These are phyloP conservation scores for Diatrype stigma DNA, from an alignment of 2,329 filamentous ascomycete species.

Conservation along the genomic window DNA sequence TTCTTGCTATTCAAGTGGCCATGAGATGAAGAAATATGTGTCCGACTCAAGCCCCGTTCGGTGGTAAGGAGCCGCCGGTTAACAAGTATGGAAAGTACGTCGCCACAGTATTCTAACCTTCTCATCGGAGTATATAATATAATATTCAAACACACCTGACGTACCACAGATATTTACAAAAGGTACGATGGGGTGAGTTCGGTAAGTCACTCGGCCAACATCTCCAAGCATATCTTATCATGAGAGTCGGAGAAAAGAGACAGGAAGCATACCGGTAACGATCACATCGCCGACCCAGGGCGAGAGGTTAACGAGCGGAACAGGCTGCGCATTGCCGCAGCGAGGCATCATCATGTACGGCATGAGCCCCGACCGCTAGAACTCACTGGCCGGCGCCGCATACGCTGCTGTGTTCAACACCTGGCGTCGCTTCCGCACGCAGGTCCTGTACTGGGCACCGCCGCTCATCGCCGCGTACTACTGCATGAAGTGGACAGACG, in stretches of 20 bases:
- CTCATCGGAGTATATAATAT: too few species aligned
- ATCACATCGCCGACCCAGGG: not conserved
- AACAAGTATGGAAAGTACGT: not conserved
- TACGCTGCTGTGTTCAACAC: slow-evolving; percentile 90
- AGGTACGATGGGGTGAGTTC: not conserved
- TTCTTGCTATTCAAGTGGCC: too few species aligned
- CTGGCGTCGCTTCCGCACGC: slow-evolving; percentile 76
- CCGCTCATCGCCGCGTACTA: slow-evolving; percentile 75
- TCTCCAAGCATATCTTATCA: not conserved
- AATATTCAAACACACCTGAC: too few species aligned
- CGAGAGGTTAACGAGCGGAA: slow-evolving; percentile 1
- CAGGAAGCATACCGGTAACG: not conserved
- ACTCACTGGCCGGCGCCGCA: slow-evolving; percentile 70
- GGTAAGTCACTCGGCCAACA: not conserved
- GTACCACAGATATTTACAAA: not conserved
- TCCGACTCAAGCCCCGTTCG: not conserved
- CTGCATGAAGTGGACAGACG: slow-evolving; percentile 82
- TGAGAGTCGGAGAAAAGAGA: not conserved
- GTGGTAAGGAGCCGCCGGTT: not conserved
- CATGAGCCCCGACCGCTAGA: slow-evolving; percentile 81
- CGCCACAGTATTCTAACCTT: too few species aligned
- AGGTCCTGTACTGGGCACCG: slow-evolving; percentile 83
- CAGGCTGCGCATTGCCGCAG: slow-evolving; percentile 50
- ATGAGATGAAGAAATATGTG: not conserved
- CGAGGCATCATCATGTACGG: slow-evolving; percentile 64